Evolutionary conservation across 371 early-diverging fungal species (phyloP), one percentile per base, ranked within the genome.

Genomic region (Funneliformis caledonium): DNA sequence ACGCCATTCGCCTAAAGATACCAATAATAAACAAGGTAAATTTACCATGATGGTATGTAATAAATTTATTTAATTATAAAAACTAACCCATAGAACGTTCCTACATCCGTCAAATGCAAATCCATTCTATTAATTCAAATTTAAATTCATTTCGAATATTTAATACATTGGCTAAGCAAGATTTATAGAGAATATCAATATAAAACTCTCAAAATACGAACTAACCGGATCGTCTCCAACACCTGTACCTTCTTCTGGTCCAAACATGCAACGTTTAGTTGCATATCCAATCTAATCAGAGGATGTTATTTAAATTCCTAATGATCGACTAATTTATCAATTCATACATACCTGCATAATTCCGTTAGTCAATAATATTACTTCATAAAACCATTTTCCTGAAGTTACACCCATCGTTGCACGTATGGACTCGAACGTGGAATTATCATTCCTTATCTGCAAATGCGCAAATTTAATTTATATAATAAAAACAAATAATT

Each of bases 361-460:
- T 1, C 92, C 92, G 33, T 85, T 86, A 4, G 88, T 90, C 16
- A 90, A 69, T 8, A 91, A 78, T 7, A 88, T 75, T 0, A 88
- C 87, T 80, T 92, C 92, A 76, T 91, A 92, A 67, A 88, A 90
- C 92, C 92, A 92, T 82, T 88, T 91, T 0, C 89, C 92, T 10
- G 80, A 83, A 19, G 79, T 78, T 7, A 86, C 84, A 60, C 81
- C 81, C 76, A 80, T 78, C 5, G 86, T 85, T 0, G 86, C 83
- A 11, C 86, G 82, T 11, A 85, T 85, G 10, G 86, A 85, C 56
- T 85, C 86, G 33, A 85, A 84, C 1, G 84, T 82, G 1, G 85
- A 83, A 37, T 84, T 82, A 22, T 85, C 86, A 62, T 85, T 85
- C 19, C 86, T 80, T 73, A 76, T 61, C 76, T 76, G 14, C 16